Base-by-base conservation (phyloP, 2,329 filamentous ascomycete species). In the Fonsecaea pedrosoi region DNA sequence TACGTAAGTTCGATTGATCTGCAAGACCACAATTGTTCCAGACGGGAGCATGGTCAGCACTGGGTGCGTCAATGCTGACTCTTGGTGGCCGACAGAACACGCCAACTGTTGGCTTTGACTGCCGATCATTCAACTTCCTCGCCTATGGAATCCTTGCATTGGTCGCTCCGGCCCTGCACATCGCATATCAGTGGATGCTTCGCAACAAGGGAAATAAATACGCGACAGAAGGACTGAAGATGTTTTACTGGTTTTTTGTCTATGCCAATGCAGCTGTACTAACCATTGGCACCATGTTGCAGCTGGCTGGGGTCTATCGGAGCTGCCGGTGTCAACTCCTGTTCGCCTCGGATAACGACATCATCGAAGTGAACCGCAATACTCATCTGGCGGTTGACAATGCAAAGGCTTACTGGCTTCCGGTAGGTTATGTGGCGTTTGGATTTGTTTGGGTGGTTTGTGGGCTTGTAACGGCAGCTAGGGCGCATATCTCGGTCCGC, bases 361-460 rank as follows among this genome's bases (percentile, higher is more conserved):
- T 53, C 13, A 30, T 60, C 13, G 42, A 60, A 48, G n/a, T 53
- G 10, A 60, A 60, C 42, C 45, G 58, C 32, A 53, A 53, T 15
- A 60, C 58, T 2, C 21, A 8, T 6, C 42, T 37, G 4, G 58
- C 42, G n/a, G 32, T 50, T n/a, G 58, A 60, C 5, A 60, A 60
- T 53, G 58, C 58, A 37, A 32, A 48, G 7, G 37, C 12, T n/a
- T 37, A 58, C 37, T 30, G 55, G 55, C 34, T 54, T 32, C 53
- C 18, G 7, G 38, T 50, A 10, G 59, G 32, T 32, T 54, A 61
- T 34, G 18, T 61, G 6, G 59, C 34, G 13, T 54, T 61, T 21
- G 48, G 59, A n/a, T 15, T 61, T 15, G 48, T 61, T n/a, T 63
- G 53, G 40, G 40, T 63, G 53, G 48, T 37, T n/a, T 62, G 60